Conservation (phyloP, 1,139 yeast species). For the Hyphopichia buzzinii region DNA sequence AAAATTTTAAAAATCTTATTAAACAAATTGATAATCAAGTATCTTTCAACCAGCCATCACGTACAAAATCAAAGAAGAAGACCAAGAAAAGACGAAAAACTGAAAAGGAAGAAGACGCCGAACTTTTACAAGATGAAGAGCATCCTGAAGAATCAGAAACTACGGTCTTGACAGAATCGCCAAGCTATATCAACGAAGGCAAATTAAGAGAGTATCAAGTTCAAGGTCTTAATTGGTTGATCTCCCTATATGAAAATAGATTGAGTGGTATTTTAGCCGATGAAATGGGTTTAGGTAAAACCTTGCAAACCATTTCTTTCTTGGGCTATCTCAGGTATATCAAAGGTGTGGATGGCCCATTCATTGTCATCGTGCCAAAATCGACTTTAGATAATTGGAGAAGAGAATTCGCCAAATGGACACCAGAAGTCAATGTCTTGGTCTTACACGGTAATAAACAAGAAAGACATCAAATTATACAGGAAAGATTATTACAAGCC, state of each 20-base stretch:
- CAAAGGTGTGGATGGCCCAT: constrained; percentile 83
- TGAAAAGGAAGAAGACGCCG: constrained; percentile 92
- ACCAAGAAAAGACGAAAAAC: constrained; percentile 56
- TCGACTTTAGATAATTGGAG: constrained; percentile 95
- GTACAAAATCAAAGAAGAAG: constrained; percentile 10
- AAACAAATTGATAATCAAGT: constrained; percentile 41
- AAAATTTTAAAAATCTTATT: constrained; percentile 52
- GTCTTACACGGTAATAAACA: constrained; percentile 89
- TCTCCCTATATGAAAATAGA: constrained; percentile 42
- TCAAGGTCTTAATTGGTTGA: constrained; percentile 49
- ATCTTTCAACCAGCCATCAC: constrained; percentile 21
- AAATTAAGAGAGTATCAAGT: constrained; percentile 71
- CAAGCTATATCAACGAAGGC: constrained; percentile 64
- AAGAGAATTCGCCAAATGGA: constrained; percentile 91
- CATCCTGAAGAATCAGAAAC: constrained; percentile 45
- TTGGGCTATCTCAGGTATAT: constrained; percentile 82
- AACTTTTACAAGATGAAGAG: constrained; percentile 75
- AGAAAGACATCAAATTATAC: constrained; percentile 60
- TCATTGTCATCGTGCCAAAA: constrained; percentile 88
- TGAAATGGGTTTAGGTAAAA: constrained; percentile 52
- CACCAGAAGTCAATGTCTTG: constrained; percentile 88
- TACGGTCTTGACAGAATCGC: constrained; percentile 76
- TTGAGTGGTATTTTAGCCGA: constrained; percentile 48
- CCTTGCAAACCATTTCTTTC: constrained; percentile 54
- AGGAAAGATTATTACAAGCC: constrained; percentile 59